Evolutionary conservation across 2,329 filamentous ascomycete genomes (phyloP).

Genomic region (Fusarium subglutinans): DNA sequence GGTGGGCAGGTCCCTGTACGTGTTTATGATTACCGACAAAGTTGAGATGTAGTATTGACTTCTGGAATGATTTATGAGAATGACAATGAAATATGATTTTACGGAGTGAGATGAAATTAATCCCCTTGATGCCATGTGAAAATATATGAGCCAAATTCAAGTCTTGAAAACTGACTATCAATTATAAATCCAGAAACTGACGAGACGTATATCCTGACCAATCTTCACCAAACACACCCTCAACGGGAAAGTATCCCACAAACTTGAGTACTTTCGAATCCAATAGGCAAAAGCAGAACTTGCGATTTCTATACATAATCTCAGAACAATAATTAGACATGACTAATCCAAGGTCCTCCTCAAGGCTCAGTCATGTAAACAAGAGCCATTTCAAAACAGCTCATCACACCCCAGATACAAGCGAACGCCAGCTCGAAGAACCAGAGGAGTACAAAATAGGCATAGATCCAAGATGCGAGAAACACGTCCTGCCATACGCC

Average conservation of each 20-base stretch:
- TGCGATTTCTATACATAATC: background rate
- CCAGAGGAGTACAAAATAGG: background rate
- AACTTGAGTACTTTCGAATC: background rate
- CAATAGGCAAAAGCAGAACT: rapidly evolving
- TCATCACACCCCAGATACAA: background rate
- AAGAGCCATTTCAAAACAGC: background rate
- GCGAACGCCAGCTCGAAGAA: background rate
- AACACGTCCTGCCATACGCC: too few species aligned
- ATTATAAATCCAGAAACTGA: background rate
- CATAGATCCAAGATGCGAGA: background rate
- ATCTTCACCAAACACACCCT: background rate
- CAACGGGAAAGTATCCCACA: rapidly evolving
- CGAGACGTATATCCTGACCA: background rate
- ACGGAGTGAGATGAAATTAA: rapidly evolving
- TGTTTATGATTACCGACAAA: too few species aligned
- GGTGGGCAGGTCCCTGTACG: background rate
- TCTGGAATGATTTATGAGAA: too few species aligned
- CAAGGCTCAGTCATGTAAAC: background rate
- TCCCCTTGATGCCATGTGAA: rapidly evolving
- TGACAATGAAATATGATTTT: too few species aligned
- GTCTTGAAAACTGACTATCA: background rate
- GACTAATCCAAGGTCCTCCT: background rate
- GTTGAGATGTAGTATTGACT: background rate
- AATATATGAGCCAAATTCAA: background rate
- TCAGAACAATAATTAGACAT: too few species aligned